These are phyloP conservation scores for Senna tora DNA, from an alignment of 306 rosid genomes.

Conservation along the genomic window DNA sequence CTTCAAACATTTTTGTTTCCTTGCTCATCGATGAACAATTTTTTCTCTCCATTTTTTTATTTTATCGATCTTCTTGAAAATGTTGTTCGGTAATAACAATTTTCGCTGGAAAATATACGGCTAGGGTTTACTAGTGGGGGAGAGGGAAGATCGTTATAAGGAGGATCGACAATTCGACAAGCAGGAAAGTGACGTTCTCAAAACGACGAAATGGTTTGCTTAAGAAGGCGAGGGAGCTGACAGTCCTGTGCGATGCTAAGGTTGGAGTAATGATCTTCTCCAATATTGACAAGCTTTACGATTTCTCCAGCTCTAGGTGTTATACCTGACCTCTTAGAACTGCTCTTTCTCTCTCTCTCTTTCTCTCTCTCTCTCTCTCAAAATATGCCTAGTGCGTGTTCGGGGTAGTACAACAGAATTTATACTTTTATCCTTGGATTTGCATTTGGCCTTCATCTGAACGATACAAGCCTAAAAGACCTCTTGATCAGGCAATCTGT, in stretches of 20 bases:
- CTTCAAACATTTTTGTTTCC: no score
- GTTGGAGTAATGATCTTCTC: slow-evolving; percentile 91
- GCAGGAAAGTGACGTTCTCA: slow-evolving; percentile 90
- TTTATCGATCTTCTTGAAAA: not conserved
- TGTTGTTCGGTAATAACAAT: slow-evolving; percentile 1
- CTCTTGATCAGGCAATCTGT: no score
- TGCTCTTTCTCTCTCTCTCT: not conserved
- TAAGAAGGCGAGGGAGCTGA: slow-evolving; percentile 93
- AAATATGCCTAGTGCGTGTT: no score
- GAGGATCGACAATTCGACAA: slow-evolving; percentile 92
- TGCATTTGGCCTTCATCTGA: no score
- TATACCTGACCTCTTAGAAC: slow-evolving; percentile 24
- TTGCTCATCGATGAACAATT: not conserved
- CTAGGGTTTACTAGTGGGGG: slow-evolving; percentile 60
- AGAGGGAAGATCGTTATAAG: slow-evolving; percentile 97
- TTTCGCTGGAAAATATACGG: slow-evolving; percentile 12
- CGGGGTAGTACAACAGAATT: no score
- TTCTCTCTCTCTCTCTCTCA: no score
- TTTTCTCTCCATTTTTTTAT: not conserved
- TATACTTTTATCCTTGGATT: no score
- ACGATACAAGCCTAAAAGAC: no score
- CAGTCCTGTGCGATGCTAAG: slow-evolving; percentile 89
- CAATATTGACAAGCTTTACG: slow-evolving; percentile 88
- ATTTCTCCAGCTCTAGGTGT: slow-evolving; percentile 78
- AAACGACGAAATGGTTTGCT: slow-evolving; percentile 82